Base-by-base conservation (phyloP, 2,329 filamentous ascomycete genomes). In the Calonectria pauciramosa region DNA sequence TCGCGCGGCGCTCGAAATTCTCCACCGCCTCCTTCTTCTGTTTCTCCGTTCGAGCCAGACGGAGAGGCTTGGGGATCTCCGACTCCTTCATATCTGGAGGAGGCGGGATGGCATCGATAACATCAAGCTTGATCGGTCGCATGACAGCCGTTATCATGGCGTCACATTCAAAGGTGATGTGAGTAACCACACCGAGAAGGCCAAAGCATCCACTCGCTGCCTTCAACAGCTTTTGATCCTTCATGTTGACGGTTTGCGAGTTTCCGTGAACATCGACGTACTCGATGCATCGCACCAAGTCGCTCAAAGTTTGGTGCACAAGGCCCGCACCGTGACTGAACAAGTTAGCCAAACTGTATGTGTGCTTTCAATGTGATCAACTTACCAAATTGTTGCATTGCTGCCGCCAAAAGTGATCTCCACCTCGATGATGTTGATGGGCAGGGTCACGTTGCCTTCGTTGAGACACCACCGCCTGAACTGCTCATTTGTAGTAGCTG, bases 161-260 rank as follows among this genome's bases (percentile, higher is more conserved):
- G 18, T 63, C n/a, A 18, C 68, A 75, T 38, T 75, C 73, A 16
- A 75, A 34, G 16, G 73, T 75, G 54, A 75, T 75, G 70, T 73
- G 67, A 10, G 73, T 75, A 14, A 75, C 67, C 26, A 75, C 73
- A 4, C 73, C 73, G 26, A 75, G 52, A 2, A 75, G 47, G 4
- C 73, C 73, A 59, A 75, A 75, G 34, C 73, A 75, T 18, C 73
- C 73, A 38, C 73, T 75, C 4, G 73, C 73, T 10, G 73, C 73
- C 9, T 54, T 68, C 14, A 75, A 54, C 2, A 70, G 44, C 18
- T 73, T 63, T 8, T 49, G n/a, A 1, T 75, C 47, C 6, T 36
- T 36, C 47, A 54, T 73, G 38, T 71, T 68, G 8, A 75, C 70
- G 7, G 6, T 44, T 30, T 38, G 70, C 11, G 34, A 1, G 20